A percentile compares a stretch with the other conserved stretches of the same genome.
phyloP scores from a whole-genome alignment of 2,329 filamentous ascomycete species.

The Talaromyces sp. region DNA sequence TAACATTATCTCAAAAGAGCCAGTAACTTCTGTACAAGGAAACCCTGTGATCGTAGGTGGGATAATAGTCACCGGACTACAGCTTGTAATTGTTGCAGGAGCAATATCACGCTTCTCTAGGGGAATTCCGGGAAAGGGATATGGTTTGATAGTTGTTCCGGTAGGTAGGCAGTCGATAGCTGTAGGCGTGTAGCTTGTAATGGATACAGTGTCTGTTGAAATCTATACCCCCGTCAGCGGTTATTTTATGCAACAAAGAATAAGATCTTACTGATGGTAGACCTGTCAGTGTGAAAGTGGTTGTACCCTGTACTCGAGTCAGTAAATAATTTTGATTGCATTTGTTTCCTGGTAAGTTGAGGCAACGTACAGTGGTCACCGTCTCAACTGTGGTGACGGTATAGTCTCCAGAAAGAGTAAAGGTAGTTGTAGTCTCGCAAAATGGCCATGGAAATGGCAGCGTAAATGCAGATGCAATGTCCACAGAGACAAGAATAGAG shows the following conservation, averaged over 20 bases:
- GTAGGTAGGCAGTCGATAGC: slow-evolving; percentile 5
- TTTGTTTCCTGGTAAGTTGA: not conserved
- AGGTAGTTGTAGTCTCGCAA: slow-evolving; percentile 1
- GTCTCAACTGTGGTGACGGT: slow-evolving; percentile 3
- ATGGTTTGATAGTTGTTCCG: slow-evolving; percentile 6
- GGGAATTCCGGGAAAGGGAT: not conserved
- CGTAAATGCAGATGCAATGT: not conserved
- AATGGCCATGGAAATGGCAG: slow-evolving; percentile 5
- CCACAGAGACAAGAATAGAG: not conserved
- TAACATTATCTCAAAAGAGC: slow-evolving; percentile 5
- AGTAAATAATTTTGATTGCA: not conserved
- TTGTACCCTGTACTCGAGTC: not conserved
- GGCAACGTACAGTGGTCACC: slow-evolving; percentile 3
- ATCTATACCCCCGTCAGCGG: not conserved
- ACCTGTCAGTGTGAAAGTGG: not conserved
- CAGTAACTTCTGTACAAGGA: slow-evolving; percentile 2
- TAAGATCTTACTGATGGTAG: not conserved
- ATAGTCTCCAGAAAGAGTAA: not conserved
- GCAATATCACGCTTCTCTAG: not conserved
- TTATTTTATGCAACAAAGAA: not conserved
- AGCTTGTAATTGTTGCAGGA: not conserved
- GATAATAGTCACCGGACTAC: slow-evolving; percentile 3
- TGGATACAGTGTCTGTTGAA: slow-evolving; percentile 1
- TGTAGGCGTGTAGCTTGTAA: slow-evolving; percentile 4
- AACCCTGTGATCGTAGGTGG: not conserved